phyloP scores from a whole-genome alignment of 139 green algal genomes.

The Desmodesmus armatus region DNA sequence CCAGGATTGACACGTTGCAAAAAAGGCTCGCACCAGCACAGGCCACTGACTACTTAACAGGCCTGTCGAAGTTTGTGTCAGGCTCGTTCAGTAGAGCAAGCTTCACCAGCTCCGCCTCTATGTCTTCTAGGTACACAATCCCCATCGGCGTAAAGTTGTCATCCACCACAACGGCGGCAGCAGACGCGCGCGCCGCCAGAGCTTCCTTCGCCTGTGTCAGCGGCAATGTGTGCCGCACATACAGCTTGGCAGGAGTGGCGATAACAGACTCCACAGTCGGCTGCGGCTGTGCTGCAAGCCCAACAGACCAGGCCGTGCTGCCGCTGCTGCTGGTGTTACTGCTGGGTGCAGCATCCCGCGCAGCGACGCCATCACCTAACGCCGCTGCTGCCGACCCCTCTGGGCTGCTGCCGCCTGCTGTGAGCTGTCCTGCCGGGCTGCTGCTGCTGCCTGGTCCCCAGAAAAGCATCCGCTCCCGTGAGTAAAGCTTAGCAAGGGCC shows the following conservation, averaged over 20 bases:
- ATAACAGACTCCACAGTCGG: constrained; percentile 63
- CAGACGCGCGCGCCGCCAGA: constrained; percentile 47
- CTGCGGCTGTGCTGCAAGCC: not conserved
- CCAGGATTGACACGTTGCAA: too few species aligned
- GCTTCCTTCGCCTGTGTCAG: constrained; percentile 62
- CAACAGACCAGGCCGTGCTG: not conserved
- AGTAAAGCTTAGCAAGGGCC: constrained; percentile 54
- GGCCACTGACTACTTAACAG: too few species aligned
- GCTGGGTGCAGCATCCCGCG: not conserved
- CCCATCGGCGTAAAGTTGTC: constrained; percentile 67
- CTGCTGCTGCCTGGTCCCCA: constrained; percentile 43
- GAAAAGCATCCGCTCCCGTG: constrained; percentile 62
- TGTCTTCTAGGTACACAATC: constrained; percentile 64
- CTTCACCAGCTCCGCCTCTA: constrained; percentile 63
- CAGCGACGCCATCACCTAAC: not conserved
- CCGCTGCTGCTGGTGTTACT: not conserved
- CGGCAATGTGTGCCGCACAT: constrained; percentile 69
- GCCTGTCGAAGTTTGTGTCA: constrained; percentile 40
- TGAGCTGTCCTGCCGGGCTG: not conserved
- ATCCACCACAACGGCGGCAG: constrained; percentile 66
- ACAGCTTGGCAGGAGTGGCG: constrained; percentile 57
- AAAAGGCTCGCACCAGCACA: too few species aligned
- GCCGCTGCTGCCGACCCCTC: not conserved
- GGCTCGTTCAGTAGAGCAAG: constrained; percentile 32
- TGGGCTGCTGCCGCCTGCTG: not conserved